Percentiles rank a stretch among this genome's conserved stretches.
Evolutionary conservation across 2,329 filamentous ascomycete genomes (phyloP).

Genomic region (Microthyrium microscopicum): DNA sequence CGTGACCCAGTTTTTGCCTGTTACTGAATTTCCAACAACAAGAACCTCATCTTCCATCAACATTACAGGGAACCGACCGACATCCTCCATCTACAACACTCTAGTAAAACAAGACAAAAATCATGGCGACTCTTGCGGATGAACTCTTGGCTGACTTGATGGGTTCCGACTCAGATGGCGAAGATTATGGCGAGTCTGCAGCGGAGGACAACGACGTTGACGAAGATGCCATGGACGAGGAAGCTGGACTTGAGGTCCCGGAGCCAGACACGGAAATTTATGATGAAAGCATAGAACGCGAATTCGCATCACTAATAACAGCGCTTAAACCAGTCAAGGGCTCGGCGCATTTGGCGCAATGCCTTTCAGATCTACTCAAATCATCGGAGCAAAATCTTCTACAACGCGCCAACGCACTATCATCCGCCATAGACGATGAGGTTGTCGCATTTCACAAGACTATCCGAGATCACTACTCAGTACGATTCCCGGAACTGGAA

Average conservation of each 20-base stretch:
- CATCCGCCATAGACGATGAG: constrained; percentile 84
- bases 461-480: constrained; percentile 87
- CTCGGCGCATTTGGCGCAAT: constrained; percentile 46
- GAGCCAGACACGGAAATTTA: constrained; percentile 43
- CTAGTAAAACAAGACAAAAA: constrained; percentile 24
- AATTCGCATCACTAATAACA: constrained; percentile 65
- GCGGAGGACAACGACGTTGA: constrained; percentile 10
- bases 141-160: constrained; percentile 87
- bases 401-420: constrained; percentile 75
- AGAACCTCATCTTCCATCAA: too few relatives aligned
- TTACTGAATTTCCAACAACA: too few relatives aligned
- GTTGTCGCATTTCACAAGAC: constrained; percentile 91
- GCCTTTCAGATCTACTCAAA: constrained; percentile 43
- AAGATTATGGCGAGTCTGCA: constrained; percentile 35
- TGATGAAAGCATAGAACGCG: constrained; percentile 50
- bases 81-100: background rate
- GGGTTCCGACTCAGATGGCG: constrained; percentile 64
- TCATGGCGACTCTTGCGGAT: constrained; percentile 81
- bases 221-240: constrained; percentile 1
- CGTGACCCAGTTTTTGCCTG: too few relatives aligned
- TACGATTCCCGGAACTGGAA: constrained; percentile 86
- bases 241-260: constrained; percentile 21
- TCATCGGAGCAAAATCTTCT: constrained; percentile 82
- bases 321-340: constrained; percentile 52
- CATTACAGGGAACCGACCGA: too few relatives aligned